Base-by-base conservation (phyloP, 108 stramenopile species). In the Pseudonitzschia pungens region DNA sequence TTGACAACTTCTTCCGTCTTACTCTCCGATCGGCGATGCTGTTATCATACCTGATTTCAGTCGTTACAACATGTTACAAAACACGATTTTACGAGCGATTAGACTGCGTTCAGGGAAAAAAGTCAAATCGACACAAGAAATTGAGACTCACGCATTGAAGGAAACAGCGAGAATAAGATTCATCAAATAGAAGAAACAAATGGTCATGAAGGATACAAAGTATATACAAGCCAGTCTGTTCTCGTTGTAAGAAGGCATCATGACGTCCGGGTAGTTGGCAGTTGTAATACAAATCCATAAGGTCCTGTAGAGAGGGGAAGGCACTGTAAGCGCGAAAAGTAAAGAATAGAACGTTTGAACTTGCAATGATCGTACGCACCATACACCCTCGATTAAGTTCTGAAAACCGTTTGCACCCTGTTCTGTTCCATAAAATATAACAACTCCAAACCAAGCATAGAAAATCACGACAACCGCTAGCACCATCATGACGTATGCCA, bases 221-320 rank as follows among this genome's bases (percentile, higher is more conserved):
- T 78, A 94, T 22, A 90, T 14, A 32, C 77, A 81, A n/a, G 77
- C 69, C 36, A 55, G 16, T 31, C 90, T 80, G 68, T 89, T 81
- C 44, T 84, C 69, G 60, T 89, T 91, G 82, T 90, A 94, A 6
- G 83, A 76, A 22, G 86, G 81, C 90, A 91, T 94, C 86, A 88
- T 88, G 14, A 92, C 82, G 66, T 90, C 92, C 0, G 93, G 93
- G 64, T 90, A 94, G 66, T 90, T 94, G 14, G 87, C 93, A 15
- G 93, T 94, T 0, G 93, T 94, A 1, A 91, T 76, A 41, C 82
- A 83, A 55, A 88, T 90, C 87, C 88, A 92, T 4, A 92, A 54
- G 0, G 86, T 85, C 84, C 80, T 75, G 36, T 4, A 68, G 42
- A 52, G 45, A 48, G 45, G 27, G n/a, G 57, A 26, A 58, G 5